A percentile compares a stretch with the other conserved stretches of the same genome.
Conservation (phyloP, 768 basidiomycete genomes). For the Ramaria sp. region DNA sequence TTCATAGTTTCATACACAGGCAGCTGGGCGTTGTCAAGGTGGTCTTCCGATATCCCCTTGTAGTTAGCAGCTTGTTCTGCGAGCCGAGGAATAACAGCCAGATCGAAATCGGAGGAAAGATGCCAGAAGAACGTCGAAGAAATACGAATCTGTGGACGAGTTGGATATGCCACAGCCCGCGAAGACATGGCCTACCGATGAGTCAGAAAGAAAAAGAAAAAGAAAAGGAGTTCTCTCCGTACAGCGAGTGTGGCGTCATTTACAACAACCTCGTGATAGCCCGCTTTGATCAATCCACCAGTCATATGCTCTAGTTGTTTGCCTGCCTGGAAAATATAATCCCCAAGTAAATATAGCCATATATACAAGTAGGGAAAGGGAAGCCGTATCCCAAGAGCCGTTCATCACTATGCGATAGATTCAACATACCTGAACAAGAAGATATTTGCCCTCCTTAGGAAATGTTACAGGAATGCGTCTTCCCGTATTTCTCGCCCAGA, state of each 20-base stretch:
- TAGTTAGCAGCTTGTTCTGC: conserved; percentile 31
- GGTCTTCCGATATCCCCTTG: conserved; percentile 30
- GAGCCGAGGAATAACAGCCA: conserved; percentile 53
- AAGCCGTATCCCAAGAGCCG: neutral
- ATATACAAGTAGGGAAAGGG: neutral
- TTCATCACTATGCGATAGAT: neutral
- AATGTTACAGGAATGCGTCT: conserved; percentile 83
- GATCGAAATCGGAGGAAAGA: conserved; percentile 72
- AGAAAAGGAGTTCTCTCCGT: conserved; percentile 14
- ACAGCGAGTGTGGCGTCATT: conserved; percentile 70
- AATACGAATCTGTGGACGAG: conserved; percentile 87
- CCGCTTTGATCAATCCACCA: conserved; percentile 81
- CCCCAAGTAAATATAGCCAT: too few relatives aligned
- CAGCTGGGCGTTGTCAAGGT: conserved; percentile 28
- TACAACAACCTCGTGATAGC: conserved; percentile 91
- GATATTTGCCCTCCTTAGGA: conserved; percentile 64
- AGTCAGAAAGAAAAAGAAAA: neutral
- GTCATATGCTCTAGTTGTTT: conserved; percentile 88
- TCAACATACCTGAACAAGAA: conserved; percentile 63
- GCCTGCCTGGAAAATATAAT: conserved; percentile 39
- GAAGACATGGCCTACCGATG: conserved; percentile 45
- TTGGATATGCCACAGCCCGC: conserved; percentile 45
- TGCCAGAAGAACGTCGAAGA: conserved; percentile 98
- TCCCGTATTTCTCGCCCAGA: conserved; percentile 92
- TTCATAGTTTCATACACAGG: conserved; percentile 59